Evolutionary conservation across 768 basidiomycete species (phyloP).

Genomic region (Collybiopsis luxurians): DNA sequence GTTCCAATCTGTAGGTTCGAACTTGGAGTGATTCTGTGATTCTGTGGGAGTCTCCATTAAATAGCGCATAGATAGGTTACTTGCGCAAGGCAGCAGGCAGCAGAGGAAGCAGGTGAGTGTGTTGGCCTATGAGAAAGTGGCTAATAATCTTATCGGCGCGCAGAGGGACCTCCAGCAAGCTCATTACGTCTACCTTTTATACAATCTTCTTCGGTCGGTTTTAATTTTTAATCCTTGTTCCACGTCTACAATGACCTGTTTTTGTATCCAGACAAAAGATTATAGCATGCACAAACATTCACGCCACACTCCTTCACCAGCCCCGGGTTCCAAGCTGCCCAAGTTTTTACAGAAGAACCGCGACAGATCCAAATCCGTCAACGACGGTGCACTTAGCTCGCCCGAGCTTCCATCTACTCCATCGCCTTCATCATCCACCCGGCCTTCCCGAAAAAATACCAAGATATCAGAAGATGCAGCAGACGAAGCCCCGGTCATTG

Average conservation of each 20-base stretch:
- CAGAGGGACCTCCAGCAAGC: slow-evolving; percentile 1
- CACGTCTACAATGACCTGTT: slow-evolving; percentile 3
- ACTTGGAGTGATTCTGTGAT: too few relatives aligned
- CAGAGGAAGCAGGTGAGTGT: not conserved
- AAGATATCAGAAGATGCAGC: slow-evolving; percentile 32
- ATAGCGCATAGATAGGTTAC: not conserved
- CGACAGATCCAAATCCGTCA: slow-evolving; percentile 58
- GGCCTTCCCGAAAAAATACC: slow-evolving; percentile 25
- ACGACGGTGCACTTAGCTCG: slow-evolving; percentile 41
- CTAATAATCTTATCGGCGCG: slow-evolving; percentile 4
- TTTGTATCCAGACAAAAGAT: slow-evolving; percentile 1
- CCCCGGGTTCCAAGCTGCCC: slow-evolving; percentile 54
- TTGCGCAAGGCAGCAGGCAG: not conserved
- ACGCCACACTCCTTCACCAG: slow-evolving; percentile 39
- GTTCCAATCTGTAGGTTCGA: not conserved
- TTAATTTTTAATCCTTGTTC: not conserved
- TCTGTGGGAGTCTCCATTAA: not conserved
- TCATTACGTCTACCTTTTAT: slow-evolving; percentile 8
- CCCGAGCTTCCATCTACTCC: slow-evolving; percentile 25
- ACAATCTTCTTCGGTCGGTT: slow-evolving; percentile 2
- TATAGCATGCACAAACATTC: slow-evolving; percentile 49
- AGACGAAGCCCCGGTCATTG: slow-evolving; percentile 59
- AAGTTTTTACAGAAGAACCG: slow-evolving; percentile 67
- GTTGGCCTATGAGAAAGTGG: not conserved
- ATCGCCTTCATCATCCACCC: slow-evolving; percentile 25